phyloP scores from a whole-genome alignment of 1,139 yeast genomes.

The Candida tropicalis region DNA sequence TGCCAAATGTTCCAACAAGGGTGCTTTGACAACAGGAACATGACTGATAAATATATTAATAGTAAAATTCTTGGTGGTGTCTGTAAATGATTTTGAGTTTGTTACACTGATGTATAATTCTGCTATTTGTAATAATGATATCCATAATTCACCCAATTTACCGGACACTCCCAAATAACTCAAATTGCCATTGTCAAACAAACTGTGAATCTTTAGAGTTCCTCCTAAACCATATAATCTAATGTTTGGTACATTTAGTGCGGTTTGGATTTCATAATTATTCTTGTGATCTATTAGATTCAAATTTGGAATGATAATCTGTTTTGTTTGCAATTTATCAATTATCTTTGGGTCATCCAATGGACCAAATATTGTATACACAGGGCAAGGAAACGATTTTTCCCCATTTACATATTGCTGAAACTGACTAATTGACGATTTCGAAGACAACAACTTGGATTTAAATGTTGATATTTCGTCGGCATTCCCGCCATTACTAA shows the following conservation, averaged over 20 bases:
- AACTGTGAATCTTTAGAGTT: slow-evolving; percentile 62
- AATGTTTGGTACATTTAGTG: slow-evolving; percentile 43
- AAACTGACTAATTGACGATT: slow-evolving; percentile 37
- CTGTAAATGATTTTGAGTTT: slow-evolving; percentile 13
- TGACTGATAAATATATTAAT: slow-evolving; percentile 68
- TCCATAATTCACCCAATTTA: slow-evolving; percentile 76
- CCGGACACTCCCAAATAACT: slow-evolving; percentile 40
- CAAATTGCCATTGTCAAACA: slow-evolving; percentile 66
- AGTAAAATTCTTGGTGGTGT: slow-evolving; percentile 28
- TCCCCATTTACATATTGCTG: slow-evolving; percentile 50
- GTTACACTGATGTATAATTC: slow-evolving; percentile 36
- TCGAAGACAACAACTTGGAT: slow-evolving; percentile 30
- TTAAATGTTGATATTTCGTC: slow-evolving; percentile 35
- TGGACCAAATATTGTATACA: slow-evolving; percentile 76
- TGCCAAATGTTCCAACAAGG: slow-evolving; percentile 68
- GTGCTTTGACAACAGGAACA: slow-evolving; percentile 66
- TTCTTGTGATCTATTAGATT: slow-evolving; percentile 61
- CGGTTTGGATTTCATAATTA: slow-evolving; percentile 42
- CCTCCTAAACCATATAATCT: slow-evolving; percentile 76
- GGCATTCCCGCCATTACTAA: slow-evolving; percentile 19
- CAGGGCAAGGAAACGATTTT: slow-evolving; percentile 56
- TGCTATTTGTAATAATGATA: slow-evolving; percentile 70
- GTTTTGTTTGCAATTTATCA: slow-evolving; percentile 59
- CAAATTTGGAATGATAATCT: slow-evolving; percentile 57
- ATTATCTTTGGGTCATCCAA: slow-evolving; percentile 72